Percentiles rank a stretch among this genome's conserved stretches.
Evolutionary conservation across 2,329 filamentous ascomycete species (phyloP).

Genomic region (Aureobasidium uvarum): DNA sequence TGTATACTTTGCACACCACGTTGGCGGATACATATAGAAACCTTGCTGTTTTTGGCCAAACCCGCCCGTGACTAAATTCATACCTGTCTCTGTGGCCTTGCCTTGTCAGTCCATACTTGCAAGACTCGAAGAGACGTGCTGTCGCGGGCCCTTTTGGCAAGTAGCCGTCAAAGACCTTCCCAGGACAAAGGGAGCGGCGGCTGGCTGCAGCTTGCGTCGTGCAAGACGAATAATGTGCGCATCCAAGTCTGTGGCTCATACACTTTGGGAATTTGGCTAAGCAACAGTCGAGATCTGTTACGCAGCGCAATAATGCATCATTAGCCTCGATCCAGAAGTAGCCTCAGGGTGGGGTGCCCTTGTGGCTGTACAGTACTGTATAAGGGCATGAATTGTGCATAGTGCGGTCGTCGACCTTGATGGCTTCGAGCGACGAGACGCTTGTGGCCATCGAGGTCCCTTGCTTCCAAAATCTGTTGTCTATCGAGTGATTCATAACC

Average conservation of each 20-base stretch:
- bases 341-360: constrained; percentile 7
- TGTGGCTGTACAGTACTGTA: neutral
- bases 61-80: neutral
- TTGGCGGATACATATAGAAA: constrained; percentile 6
- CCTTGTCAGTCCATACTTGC: neutral
- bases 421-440: neutral
- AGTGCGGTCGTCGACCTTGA: neutral
- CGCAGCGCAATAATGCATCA: constrained; percentile 7
- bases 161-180: constrained; percentile 9
- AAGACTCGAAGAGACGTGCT: constrained; percentile 12
- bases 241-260: constrained; percentile 19
- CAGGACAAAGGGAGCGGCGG: constrained; percentile 16
- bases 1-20: constrained; percentile 13
- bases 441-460: neutral
- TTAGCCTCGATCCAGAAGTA: constrained; percentile 15
- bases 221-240: constrained; percentile 10
- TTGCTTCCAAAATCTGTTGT: neutral
- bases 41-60: constrained; percentile 8
- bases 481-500: neutral
- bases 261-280: constrained; percentile 7
- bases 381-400: neutral
- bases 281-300: neutral
- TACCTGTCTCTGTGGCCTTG: constrained; percentile 2
- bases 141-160: neutral
- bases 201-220: constrained; percentile 22